Base-by-base conservation (phyloP, 257 asterid genomes). In the Ilex asprella region DNA sequence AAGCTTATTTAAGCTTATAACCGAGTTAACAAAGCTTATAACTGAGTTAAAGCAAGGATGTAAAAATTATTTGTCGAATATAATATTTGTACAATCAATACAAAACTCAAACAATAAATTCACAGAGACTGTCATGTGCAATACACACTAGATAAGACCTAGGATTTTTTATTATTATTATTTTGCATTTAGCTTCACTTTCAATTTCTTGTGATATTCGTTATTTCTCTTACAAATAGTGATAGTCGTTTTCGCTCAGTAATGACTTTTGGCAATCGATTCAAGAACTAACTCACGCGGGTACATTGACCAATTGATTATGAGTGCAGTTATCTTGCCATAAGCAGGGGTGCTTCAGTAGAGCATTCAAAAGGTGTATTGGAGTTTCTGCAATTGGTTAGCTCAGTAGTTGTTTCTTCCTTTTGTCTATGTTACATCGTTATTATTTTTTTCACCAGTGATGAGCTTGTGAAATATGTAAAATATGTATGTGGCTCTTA, bases 401-500 rank as follows among this genome's bases (percentile, higher is more conserved):
- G 95, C 78, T n/a, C 39, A 47, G 61, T 46, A 67, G 65, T 41
- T 7, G 7, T 51, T 55, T 44, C 16, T 31, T 14, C 6, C 57
- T 53, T 53, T 21, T 53, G 30, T 53, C 27, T 31, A 53, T 30
- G 31, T 58, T 74, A 47, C 55, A 50, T 10, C 39, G 55, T 57
- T 49, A 49, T 4, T 49, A 4, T 49, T 49, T 12, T 52, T 59
- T 58, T 67, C 58, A 60, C 16, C 39, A 30, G 47, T 56, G 43
- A 61, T 4, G 54, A 11, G 54, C 16, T 49, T 49, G 52, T 31
- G 15, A 9, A n/a, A n/a, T n/a, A 54, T 62, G 47, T 93, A 58
- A 93, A 89, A 73, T 93, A 93, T 67, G 89, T 93, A 56, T 76
- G 94, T 79, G 99, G 99, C 56, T 65, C 95, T 55, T 93, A 93